Conservation (phyloP, 176 grass and related monocot species). For the Pontederia paniculata region DNA sequence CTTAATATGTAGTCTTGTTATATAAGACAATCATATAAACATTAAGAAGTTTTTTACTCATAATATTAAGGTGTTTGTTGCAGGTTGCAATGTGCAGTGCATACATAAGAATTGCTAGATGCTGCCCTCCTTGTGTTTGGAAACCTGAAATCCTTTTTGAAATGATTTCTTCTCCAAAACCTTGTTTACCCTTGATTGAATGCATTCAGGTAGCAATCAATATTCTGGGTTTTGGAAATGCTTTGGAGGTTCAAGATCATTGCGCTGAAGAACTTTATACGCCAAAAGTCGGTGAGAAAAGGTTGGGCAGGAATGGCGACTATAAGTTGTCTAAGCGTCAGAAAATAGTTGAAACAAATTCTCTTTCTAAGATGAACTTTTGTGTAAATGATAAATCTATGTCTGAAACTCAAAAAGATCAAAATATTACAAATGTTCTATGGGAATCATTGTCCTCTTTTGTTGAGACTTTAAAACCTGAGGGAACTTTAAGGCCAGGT, state of each 20-base stretch:
- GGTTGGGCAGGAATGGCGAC: conserved; percentile 33
- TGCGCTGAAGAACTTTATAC: conserved; percentile 22
- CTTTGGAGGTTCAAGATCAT: conserved; percentile 23
- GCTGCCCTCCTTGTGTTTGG: conserved; percentile 69
- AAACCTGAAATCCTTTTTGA: conserved; percentile 65
- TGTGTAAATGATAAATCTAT: conserved; percentile 10
- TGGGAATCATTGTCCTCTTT: conserved; percentile 32
- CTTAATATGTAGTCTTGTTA: neutral
- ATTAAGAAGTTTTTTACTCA: neutral
- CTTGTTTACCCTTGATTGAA: conserved; percentile 55
- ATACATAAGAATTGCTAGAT: conserved; percentile 68
- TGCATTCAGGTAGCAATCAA: conserved; percentile 50
- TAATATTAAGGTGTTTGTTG: neutral
- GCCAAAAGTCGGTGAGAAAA: conserved; percentile 55
- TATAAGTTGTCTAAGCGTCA: conserved; percentile 41
- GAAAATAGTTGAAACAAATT: conserved; percentile 36
- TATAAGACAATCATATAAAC: too few species aligned
- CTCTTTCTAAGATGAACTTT: conserved; percentile 4
- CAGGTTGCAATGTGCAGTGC: conserved; percentile 80
- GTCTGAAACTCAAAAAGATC: conserved; percentile 24
- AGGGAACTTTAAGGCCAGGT: conserved; percentile 32
- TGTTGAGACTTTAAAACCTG: conserved; percentile 47
- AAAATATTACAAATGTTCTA: conserved; percentile 31
- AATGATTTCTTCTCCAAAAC: conserved; percentile 50
- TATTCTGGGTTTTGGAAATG: conserved; percentile 24